Evolutionary conservation across 1,284 basidiomycete genomes (phyloP), one percentile per base, ranked within the genome.

Genomic region (Cryptococcus sp.): DNA sequence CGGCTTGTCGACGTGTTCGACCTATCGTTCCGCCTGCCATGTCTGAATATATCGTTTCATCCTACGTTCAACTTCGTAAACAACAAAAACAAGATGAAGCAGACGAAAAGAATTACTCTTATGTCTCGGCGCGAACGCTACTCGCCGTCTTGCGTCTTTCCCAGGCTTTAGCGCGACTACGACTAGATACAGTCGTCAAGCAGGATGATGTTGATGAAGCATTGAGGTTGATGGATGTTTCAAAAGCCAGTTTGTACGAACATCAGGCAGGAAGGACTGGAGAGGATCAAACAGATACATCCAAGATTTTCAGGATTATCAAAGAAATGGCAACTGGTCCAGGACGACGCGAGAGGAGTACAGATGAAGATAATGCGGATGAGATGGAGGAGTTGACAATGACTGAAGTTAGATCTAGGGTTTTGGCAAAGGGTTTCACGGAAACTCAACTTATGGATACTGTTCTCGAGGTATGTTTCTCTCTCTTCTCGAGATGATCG

Each of bases 101-200:
- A 55, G 84, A 88, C 60, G 89, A 91, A 69, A 91, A 89, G 74
- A 85, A 86, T 18, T 89, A 92, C 70, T 85, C 87, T 0, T 98
- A 98, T 76, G 94, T 93, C 7, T 97, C 93, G n/a, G 90, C 93
- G 1, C 85, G 96, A 70, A 98, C 96, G 2, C 81, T 99, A 11
- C 84, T 99, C 39, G 96, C 90, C 49, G 86, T 98, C 40, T 82
- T 99, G 25, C 91, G 96, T 59, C 83, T 99, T 18, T 83, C 92
- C 0, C 96, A 98, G 73, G 93, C 94, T 0, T 84, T 97, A 22
- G 93, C 96, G 0, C 85, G 96, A 7, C 79, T 99, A 34, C 84
- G 94, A 21, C 89, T 87, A 76, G 83, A 88, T 45, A 82, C 86
- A 62, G 76, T 77, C 7, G 96, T 98, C 24, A 84, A 85, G 46